Percentiles rank a stretch among this genome's conserved stretches.
Conservation (phyloP, 1,139 yeast genomes). For the Trichomonascaceae sp. region DNA sequence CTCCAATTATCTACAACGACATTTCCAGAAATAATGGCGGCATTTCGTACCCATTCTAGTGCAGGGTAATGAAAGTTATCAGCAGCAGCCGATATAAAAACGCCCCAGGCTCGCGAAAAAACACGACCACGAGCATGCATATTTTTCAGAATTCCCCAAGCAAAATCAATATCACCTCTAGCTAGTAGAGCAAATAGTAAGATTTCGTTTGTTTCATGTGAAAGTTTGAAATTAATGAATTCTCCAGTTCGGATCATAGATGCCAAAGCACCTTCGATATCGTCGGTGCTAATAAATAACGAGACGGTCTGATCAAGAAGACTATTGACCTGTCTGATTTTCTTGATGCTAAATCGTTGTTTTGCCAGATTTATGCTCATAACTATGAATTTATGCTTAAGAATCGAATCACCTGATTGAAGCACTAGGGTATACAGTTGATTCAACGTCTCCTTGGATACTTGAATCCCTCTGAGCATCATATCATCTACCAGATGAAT, state of each 20-base stretch:
- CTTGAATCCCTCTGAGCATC: constrained; percentile 7
- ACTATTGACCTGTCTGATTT: constrained; percentile 1
- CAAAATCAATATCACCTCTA: constrained; percentile 27
- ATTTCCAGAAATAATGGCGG: constrained; percentile 29
- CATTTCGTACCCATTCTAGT: constrained; percentile 26
- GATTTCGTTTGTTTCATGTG: constrained; percentile 24
- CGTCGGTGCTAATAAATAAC: constrained; percentile 20
- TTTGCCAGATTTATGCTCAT: constrained; percentile 1
- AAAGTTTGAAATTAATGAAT: constrained; percentile 16
- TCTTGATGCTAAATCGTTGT: not conserved
- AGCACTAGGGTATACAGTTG: constrained; percentile 14
- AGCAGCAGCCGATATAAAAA: constrained; percentile 26
- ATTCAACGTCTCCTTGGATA: constrained; percentile 10
- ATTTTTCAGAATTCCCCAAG: constrained; percentile 24
- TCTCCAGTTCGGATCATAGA: constrained; percentile 23
- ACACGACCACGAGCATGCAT: constrained; percentile 21
- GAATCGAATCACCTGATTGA: constrained; percentile 12
- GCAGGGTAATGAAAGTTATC: constrained; percentile 22
- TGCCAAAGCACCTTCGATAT: constrained; percentile 24
- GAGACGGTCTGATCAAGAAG: constrained; percentile 17
- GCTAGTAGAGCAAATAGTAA: constrained; percentile 25
- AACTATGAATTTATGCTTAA: constrained; percentile 12
- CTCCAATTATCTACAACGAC: constrained; percentile 29
- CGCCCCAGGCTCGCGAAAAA: constrained; percentile 33
- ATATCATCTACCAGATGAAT: constrained; percentile 11